phyloP scores from a whole-genome alignment of 1,139 yeast species.

The Taphrina wiesneri region DNA sequence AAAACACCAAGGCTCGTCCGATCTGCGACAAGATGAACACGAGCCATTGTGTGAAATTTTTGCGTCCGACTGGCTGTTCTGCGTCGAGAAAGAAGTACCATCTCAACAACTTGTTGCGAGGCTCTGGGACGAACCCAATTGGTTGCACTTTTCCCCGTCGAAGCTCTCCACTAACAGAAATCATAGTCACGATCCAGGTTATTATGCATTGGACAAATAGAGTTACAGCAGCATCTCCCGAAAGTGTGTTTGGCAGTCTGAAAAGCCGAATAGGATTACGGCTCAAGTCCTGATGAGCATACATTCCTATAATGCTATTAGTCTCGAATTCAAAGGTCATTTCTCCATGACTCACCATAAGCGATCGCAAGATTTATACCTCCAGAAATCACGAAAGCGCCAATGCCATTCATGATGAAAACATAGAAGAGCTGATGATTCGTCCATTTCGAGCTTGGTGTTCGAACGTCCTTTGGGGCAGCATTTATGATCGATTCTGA shows the following conservation, averaged over 20 bases:
- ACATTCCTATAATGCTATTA: slow-evolving; percentile 17
- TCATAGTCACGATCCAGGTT: slow-evolving; percentile 30
- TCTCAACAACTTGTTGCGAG: slow-evolving; percentile 16
- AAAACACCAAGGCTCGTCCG: slow-evolving; percentile 16
- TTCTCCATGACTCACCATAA: slow-evolving; percentile 11
- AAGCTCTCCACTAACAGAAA: slow-evolving; percentile 28
- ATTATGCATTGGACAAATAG: slow-evolving; percentile 27
- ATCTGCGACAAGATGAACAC: slow-evolving; percentile 11
- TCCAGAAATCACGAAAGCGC: slow-evolving; percentile 35
- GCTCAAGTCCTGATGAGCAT: slow-evolving; percentile 7
- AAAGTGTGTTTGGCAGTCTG: slow-evolving; percentile 36
- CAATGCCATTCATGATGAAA: slow-evolving; percentile 30
- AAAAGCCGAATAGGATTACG: slow-evolving; percentile 29
- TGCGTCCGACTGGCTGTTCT: slow-evolving; percentile 19
- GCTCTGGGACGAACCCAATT: slow-evolving; percentile 24
- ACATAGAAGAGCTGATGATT: slow-evolving; percentile 21
- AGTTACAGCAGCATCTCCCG: slow-evolving; percentile 37
- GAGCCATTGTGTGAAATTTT: slow-evolving; percentile 15
- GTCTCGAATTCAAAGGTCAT: not conserved
- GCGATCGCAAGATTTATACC: slow-evolving; percentile 36
- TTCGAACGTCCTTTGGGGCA: not conserved
- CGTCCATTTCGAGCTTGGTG: slow-evolving; percentile 15
- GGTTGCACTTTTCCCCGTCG: slow-evolving; percentile 31
- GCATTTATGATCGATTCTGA: not conserved
- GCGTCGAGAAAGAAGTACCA: slow-evolving; percentile 30